These are phyloP conservation scores for Wickerhamiella occidentalis DNA, from an alignment of 805 yeast species.

Conservation along the genomic window DNA sequence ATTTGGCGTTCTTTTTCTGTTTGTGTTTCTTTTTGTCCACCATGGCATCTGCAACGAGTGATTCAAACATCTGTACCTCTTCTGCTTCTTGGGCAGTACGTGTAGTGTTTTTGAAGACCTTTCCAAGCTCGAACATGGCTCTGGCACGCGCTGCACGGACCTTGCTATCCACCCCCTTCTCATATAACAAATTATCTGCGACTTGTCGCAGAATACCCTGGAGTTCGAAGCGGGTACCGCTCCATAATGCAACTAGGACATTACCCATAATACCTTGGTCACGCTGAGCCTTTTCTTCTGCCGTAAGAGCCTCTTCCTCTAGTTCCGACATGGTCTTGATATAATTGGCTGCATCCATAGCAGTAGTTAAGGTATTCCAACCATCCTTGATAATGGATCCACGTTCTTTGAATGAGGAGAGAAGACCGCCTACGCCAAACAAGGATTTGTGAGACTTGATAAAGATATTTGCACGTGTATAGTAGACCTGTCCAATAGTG, in stretches of 20 bases:
- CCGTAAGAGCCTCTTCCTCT: conserved; percentile 48
- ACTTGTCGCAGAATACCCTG: conserved; percentile 68
- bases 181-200: conserved; percentile 64
- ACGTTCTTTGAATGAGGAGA: conserved; percentile 70
- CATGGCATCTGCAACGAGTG: conserved; percentile 74
- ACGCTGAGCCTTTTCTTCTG: conserved; percentile 58
- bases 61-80: conserved; percentile 74
- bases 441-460: conserved; percentile 59
- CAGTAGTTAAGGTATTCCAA: conserved; percentile 66
- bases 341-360: conserved; percentile 74
- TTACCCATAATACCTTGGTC: conserved; percentile 80
- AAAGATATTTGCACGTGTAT: conserved; percentile 59
- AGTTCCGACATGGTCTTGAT: conserved; percentile 63
- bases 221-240: conserved; percentile 78
- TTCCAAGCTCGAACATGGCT: conserved; percentile 63
- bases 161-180: conserved; percentile 45
- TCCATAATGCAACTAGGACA: conserved; percentile 90
- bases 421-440: conserved; percentile 76
- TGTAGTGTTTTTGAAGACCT: conserved; percentile 48
- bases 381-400: conserved; percentile 76
- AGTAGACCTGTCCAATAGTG: conserved; percentile 70
- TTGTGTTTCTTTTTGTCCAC: conserved; percentile 38
- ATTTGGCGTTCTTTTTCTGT: not conserved
- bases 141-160: conserved; percentile 66
- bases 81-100: conserved; percentile 84